Evolutionary conservation across 768 basidiomycete species (phyloP).

Genomic region (Porphyrellus cyaneotinctus): DNA sequence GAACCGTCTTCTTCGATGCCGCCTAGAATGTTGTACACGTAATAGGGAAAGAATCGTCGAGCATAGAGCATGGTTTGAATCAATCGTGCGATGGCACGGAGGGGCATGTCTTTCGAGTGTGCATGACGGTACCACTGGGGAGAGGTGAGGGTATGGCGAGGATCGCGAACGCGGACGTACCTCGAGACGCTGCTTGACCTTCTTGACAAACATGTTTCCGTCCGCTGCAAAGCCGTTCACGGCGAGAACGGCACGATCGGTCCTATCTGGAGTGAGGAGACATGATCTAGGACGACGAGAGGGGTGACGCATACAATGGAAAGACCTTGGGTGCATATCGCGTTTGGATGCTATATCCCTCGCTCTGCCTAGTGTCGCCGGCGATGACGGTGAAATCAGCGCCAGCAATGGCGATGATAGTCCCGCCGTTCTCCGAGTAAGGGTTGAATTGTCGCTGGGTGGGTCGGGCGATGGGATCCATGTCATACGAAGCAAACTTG

Average conservation of each 20-base stretch:
- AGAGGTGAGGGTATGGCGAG: not conserved
- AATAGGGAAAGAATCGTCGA: conserved; percentile 97
- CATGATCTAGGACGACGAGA: too few species aligned
- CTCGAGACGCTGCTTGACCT: conserved; percentile 91
- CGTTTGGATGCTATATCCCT: conserved; percentile 98
- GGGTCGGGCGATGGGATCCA: conserved; percentile 26
- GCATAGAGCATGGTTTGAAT: conserved; percentile 98
- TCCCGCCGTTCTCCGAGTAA: conserved; percentile 92
- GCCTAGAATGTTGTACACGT: conserved; percentile 93
- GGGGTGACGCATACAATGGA: conserved; percentile 61
- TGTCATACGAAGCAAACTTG: not conserved
- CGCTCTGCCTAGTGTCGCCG: conserved; percentile 93
- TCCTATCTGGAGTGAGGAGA: conserved; percentile 44
- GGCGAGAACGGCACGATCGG: conserved; percentile 88
- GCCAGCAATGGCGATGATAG: conserved; percentile 94
- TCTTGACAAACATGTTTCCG: conserved; percentile 96
- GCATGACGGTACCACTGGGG: conserved; percentile 94
- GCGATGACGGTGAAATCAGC: conserved; percentile 92
- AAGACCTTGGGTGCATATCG: conserved; percentile 96
- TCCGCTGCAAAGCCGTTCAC: conserved; percentile 98
- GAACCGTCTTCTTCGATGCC: conserved; percentile 95
- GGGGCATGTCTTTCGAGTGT: conserved; percentile 96
- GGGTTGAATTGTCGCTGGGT: conserved; percentile 76
- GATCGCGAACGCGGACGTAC: conserved; percentile 42
- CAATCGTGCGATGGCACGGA: conserved; percentile 93